phyloP scores from a whole-genome alignment of 441 rosid species.

The Bocquillonia castaneifolia region DNA sequence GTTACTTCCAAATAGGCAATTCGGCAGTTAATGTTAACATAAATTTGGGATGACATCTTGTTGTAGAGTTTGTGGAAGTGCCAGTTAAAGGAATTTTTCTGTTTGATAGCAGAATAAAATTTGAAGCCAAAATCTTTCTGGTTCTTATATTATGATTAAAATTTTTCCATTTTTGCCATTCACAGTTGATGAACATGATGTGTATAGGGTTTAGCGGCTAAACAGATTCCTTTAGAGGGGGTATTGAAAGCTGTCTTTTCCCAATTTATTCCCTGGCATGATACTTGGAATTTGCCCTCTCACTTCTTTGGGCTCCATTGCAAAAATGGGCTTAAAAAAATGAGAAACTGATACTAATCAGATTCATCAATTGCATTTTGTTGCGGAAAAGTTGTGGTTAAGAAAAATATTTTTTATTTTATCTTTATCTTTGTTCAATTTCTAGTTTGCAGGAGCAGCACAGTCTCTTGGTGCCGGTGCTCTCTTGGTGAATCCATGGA shows the following conservation, averaged over 20 bases:
- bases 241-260: not conserved
- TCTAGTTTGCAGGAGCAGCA: constrained; percentile 81
- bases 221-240: not conserved
- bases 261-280: not conserved
- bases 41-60: not conserved
- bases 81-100: not conserved
- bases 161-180: not conserved
- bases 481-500: constrained; percentile 70
- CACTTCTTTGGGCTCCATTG: not conserved
- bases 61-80: not conserved
- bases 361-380: not conserved
- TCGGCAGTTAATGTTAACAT: too few species aligned
- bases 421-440: constrained; percentile 5
- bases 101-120: not conserved
- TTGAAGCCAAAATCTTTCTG: constrained; percentile 4
- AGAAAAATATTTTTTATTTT: not conserved
- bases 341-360: not conserved
- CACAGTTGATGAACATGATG: not conserved
- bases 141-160: not conserved
- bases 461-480: constrained; percentile 86
- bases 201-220: not conserved
- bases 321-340: not conserved
- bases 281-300: not conserved
- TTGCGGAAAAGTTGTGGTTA: not conserved
- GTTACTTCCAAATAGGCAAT: not conserved